Evolutionary conservation across 2,329 filamentous ascomycete species (phyloP), one percentile per base, ranked within the genome.

Genomic region (Colletotrichum coccodes): DNA sequence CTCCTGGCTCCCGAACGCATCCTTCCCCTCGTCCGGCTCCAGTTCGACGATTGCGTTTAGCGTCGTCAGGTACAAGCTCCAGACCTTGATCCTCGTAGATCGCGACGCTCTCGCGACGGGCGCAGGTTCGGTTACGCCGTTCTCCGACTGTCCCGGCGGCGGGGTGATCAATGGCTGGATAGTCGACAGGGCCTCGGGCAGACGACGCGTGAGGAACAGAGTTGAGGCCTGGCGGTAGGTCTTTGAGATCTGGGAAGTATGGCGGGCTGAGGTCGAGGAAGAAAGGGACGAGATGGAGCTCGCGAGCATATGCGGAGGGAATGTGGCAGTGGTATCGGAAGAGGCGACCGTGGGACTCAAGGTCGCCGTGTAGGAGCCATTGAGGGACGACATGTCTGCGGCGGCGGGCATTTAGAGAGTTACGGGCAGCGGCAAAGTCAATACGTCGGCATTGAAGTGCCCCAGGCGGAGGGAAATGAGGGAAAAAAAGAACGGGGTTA

Each of bases 31-130:
- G 73, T 97, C 94, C 2, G 93, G 86, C 64, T 94, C 94, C 76
- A 98, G 85, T 76, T 98, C 95, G 40, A 97, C 85, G 71, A 98
- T 92, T 44, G 94, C 92, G 82, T 98, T 97, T 71, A 98, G 85
- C 58, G 98, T 92, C 21, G 95, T 97, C 72, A 98, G 87, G 79
- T 98, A 99, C 75, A 99, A 87, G 79, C 94, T 97, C 96, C 96
- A 99, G 71, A 98, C 92, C 81, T 98, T 99, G 79, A 97, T 92
- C 72, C 95, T 87, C 65, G 94, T 96, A 36, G 91, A 92, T 72
- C 92, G 90, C 47, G 93, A 95, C 60, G 94, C 94, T 71, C 87
- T 89, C 61, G 93, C 91, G 60, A 98, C 90, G 5, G 94, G 94
- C 32, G 94, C 92, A 32, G 88, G 84, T 65, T 90, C 86, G 40